Base-by-base conservation (phyloP, 805 yeast genomes). In the Hemisphaericaspora nanyangensis region DNA sequence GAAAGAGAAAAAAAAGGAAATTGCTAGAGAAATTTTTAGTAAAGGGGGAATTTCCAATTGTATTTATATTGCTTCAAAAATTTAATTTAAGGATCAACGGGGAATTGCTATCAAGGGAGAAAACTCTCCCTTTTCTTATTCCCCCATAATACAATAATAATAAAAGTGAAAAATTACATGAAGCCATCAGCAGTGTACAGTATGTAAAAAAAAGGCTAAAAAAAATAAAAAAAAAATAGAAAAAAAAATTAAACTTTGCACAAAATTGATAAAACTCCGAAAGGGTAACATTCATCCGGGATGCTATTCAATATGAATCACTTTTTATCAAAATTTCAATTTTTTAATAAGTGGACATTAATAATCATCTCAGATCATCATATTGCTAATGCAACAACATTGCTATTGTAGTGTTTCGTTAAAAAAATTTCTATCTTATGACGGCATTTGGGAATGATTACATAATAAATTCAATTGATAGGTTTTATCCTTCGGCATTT, bases 211-310 rank as follows among this genome's bases (percentile, higher is more conserved):
- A 8, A 15, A 15, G 31, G 5, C 8, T 13, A 28, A 28, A 11
- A 28, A 28, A 7, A 28, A 28, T 13, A 28, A 28, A 7, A 7
- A 28, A 28, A 30, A 8, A 8, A 30, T 5, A 30, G 16, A 20
- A 20, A 33, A 24, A 22, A 24, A 26, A n/a, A 22, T 22, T 8
- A 22, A 22, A 22, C 8, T 8, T 22, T 22, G 8, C 26, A 22
- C 26, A 22, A 22, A 22, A 22, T n/a, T n/a, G 26, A 12, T 8
- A 24, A 33, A 33, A 17, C 18, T 19, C 35, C 20, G 18, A 33
- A 32, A 33, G 35, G 35, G 18, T 22, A 17, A 33, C 35, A 33
- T 33, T 33, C 35, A 33, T 33, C 35, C 35, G 35, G 35, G 35
- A 33, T 11, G 15, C 12, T 17, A 17, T 16, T 4, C 17, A 27